Percentiles rank a stretch among this genome's conserved stretches.
Evolutionary conservation across 2,329 filamentous ascomycete species (phyloP).

Genomic region (Aspergillus nomiae): DNA sequence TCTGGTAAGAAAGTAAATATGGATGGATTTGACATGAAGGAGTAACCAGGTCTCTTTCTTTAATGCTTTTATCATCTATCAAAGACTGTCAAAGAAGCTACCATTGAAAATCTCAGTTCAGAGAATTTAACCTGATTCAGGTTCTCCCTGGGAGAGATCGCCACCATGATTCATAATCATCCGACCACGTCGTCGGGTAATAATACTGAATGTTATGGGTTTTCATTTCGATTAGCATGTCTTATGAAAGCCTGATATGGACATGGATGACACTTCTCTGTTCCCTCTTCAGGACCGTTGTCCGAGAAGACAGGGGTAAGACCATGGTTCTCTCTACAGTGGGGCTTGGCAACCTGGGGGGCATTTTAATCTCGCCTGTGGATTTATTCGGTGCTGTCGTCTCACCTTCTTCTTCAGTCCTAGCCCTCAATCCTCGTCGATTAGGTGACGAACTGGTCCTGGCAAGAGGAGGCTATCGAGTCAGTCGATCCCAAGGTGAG

Average conservation of each 20-base stretch:
- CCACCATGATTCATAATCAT: background rate
- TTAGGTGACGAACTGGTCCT: background rate
- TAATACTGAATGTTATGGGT: background rate
- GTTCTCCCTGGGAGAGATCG: background rate
- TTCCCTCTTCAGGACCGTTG: conserved; percentile 1
- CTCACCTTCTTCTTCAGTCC: background rate
- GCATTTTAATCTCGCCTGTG: background rate
- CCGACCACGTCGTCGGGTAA: background rate
- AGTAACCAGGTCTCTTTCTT: background rate
- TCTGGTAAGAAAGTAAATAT: background rate
- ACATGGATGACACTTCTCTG: background rate
- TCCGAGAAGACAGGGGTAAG: background rate
- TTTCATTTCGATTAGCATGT: background rate
- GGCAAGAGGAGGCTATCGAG: background rate
- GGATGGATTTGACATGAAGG: too few relatives aligned
- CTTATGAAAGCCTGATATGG: background rate
- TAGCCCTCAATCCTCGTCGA: background rate
- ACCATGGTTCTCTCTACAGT: background rate
- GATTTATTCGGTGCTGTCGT: background rate
- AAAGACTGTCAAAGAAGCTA: background rate
- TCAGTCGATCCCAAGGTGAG: background rate
- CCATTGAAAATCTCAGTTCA: background rate
- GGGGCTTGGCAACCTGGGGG: background rate
- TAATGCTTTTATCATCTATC: background rate
- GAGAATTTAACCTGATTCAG: background rate